Conservation (phyloP, 192 early-diverging fungal genomes). For the Thoreauomyces humboldtii region DNA sequence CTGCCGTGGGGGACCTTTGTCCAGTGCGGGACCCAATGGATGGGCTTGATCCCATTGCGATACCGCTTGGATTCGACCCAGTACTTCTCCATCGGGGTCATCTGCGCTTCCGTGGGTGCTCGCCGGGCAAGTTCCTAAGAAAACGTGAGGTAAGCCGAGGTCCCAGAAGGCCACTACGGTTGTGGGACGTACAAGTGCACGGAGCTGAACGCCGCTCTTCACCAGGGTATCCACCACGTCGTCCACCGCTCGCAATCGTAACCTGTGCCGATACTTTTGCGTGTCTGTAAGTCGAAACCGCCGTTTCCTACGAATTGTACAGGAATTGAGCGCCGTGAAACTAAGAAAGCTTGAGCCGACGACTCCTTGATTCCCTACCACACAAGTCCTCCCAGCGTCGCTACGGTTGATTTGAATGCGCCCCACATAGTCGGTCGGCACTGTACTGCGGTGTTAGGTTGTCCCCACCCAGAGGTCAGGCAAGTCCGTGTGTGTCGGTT, state of each 20-base stretch:
- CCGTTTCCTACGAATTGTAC: slow-evolving; percentile 34
- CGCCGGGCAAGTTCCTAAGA: slow-evolving; percentile 38
- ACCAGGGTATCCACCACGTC: slow-evolving; percentile 42
- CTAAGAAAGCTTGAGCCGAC: background rate
- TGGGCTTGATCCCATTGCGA: slow-evolving; percentile 53
- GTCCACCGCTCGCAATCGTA: slow-evolving; percentile 48
- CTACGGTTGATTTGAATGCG: slow-evolving; percentile 27
- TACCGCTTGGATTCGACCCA: slow-evolving; percentile 53
- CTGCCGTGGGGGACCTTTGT: slow-evolving; percentile 46
- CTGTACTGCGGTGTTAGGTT: too few relatives aligned
- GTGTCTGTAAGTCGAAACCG: slow-evolving; percentile 45
- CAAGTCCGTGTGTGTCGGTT: too few relatives aligned
- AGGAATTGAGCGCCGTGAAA: slow-evolving; percentile 1
- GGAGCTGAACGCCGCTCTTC: slow-evolving; percentile 44
- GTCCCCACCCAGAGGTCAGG: too few relatives aligned
- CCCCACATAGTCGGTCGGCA: slow-evolving; percentile 29
- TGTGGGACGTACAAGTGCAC: slow-evolving; percentile 47
- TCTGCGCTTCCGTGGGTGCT: slow-evolving; percentile 39
- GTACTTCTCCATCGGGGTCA: slow-evolving; percentile 52
- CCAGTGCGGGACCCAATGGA: slow-evolving; percentile 56
- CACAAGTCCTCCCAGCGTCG: slow-evolving; percentile 29
- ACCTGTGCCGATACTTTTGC: slow-evolving; percentile 51
- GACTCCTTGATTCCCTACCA: slow-evolving; percentile 14
- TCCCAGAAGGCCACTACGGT: too few relatives aligned
- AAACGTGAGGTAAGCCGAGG: background rate